Percentiles rank a stretch among this genome's conserved stretches.
phyloP scores from a whole-genome alignment of 2,329 filamentous ascomycete genomes.

The Pleomassaria siparia region DNA sequence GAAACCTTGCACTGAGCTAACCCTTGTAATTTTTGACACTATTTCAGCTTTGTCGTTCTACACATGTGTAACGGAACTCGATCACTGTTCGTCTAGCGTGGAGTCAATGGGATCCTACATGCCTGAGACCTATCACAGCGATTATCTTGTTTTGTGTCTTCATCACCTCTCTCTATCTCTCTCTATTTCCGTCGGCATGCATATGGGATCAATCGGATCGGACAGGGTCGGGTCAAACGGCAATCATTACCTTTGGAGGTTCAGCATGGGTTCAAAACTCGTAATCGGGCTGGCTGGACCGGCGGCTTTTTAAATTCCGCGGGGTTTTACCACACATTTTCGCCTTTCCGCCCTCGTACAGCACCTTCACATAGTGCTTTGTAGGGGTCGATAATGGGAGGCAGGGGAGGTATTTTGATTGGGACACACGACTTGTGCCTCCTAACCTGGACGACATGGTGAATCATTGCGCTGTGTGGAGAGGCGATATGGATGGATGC shows the following conservation, averaged over 20 bases:
- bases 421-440: not conserved
- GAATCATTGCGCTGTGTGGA: not conserved
- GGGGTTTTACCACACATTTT: not conserved
- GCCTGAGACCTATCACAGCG: not conserved
- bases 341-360: not conserved
- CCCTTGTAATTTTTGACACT: not conserved
- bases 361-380: not conserved
- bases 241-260: not conserved
- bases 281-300: not conserved
- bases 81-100: slow-evolving; percentile 2
- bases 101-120: slow-evolving; percentile 2
- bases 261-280: not conserved
- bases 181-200: not conserved
- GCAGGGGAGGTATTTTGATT: not conserved
- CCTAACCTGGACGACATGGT: not conserved
- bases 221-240: not conserved
- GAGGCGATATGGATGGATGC: not conserved
- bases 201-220: not conserved
- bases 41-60: not conserved
- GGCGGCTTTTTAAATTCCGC: not conserved
- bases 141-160: not conserved
- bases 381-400: not conserved
- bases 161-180: not conserved
- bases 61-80: not conserved
- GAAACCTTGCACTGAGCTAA: not conserved